phyloP scores from a whole-genome alignment of 768 basidiomycete species.

The Lyophyllum decastes region DNA sequence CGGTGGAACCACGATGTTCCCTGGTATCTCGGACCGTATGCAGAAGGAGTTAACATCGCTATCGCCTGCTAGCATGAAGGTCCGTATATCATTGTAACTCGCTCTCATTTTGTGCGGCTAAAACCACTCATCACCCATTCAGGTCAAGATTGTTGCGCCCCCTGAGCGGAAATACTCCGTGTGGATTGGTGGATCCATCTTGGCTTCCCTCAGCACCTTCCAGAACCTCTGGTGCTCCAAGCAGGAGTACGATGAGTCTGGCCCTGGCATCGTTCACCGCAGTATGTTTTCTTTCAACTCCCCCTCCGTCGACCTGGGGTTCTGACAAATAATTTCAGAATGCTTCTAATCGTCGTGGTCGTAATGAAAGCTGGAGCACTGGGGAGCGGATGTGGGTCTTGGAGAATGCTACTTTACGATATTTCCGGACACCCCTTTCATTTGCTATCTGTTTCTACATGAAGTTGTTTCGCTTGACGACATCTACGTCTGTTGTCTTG shows the following conservation, averaged over 20 bases:
- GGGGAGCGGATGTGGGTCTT: not conserved
- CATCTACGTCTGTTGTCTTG: slow-evolving; percentile 7
- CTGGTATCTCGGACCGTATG: slow-evolving; percentile 95
- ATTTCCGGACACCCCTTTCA: not conserved
- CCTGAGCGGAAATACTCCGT: slow-evolving; percentile 95
- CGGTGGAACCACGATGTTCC: slow-evolving; percentile 95
- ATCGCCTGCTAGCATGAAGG: slow-evolving; percentile 88
- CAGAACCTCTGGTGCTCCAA: slow-evolving; percentile 95
- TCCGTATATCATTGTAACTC: slow-evolving; percentile 21
- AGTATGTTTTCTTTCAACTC: slow-evolving; percentile 42
- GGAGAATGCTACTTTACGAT: not conserved
- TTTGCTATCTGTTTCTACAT: not conserved
- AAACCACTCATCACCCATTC: not conserved
- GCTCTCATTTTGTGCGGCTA: slow-evolving; percentile 2
- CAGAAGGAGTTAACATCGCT: slow-evolving; percentile 89
- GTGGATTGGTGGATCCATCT: slow-evolving; percentile 89
- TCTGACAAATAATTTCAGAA: slow-evolving; percentile 18
- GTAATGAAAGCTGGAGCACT: slow-evolving; percentile 1
- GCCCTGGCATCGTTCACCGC: slow-evolving; percentile 80
- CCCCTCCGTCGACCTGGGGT: too few relatives aligned
- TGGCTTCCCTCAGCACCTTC: slow-evolving; percentile 92
- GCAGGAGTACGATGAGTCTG: slow-evolving; percentile 89
- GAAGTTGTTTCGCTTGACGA: not conserved
- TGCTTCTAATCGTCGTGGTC: slow-evolving; percentile 25
- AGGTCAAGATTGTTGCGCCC: slow-evolving; percentile 91